Base-by-base conservation (phyloP, 805 yeast genomes). In the Saccharomycopsis javanensis region DNA sequence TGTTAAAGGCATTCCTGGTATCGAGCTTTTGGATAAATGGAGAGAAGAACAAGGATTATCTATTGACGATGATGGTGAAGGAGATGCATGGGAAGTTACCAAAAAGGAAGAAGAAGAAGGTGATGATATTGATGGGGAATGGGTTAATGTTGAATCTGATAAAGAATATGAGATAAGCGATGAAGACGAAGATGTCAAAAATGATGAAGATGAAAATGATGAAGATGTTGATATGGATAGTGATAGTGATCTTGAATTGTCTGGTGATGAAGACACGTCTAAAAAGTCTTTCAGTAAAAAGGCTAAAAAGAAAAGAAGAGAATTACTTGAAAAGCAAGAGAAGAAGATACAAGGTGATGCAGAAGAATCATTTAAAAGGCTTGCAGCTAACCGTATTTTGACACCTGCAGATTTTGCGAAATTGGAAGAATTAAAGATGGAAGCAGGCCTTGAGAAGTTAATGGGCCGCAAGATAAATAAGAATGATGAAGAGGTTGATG, bases 341-440 rank as follows among this genome's bases (percentile, higher is more conserved):
- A 66, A 72, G 56, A 68, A 72, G 63, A 66, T 75, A 5, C 73
- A 71, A 55, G 65, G 66, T 42, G 71, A 69, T 61, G 64, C 72
- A 27, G 75, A 68, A 28, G 74, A 75, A 20, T 73, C 78, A n/a
- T 77, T 78, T 74, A 73, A 76, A 57, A 82, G 82, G 57, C 63
- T 88, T 62, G 86, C 84, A 38, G 78, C 86, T n/a, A 79, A 82
- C 53, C 82, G 86, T 64, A 86, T 94, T 60, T 78, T 94, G 64
- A 94, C 99, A 0, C 99, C 99, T 23, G 97, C 98, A 0, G 99
- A 94, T 75, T 94, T 91, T 68, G 96, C 96, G 61, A 92, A 92
- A 72, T 77, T 94, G 65, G 92, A 92, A 66, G 97, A 94, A 71
- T 79, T 94, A 65, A 81, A 83, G 66, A 76, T 81, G 16, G 83